These are phyloP conservation scores for Pseudohalonectria lignicola DNA, from an alignment of 2,329 filamentous ascomycete species.

Conservation along the genomic window DNA sequence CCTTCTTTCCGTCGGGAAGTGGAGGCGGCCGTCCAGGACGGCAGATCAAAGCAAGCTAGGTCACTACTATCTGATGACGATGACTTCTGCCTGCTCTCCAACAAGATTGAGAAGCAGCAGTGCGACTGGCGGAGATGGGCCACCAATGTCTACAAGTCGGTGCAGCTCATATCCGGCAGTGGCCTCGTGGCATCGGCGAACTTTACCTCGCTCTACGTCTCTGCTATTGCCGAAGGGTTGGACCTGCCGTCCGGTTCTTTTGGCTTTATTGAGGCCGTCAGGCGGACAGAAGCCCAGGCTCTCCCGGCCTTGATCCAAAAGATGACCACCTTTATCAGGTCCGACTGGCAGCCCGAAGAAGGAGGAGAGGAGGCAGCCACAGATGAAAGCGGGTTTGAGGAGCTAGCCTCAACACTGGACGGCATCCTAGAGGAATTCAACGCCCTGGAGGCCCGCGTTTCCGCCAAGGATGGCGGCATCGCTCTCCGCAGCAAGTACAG, in stretches of 20 bases:
- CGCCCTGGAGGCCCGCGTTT: slow-evolving; percentile 27
- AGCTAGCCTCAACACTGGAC: slow-evolving; percentile 16
- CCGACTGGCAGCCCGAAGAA: not conserved
- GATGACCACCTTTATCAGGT: slow-evolving; percentile 25
- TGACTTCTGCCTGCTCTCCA: slow-evolving; percentile 40
- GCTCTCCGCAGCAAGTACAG: slow-evolving; percentile 65
- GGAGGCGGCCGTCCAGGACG: slow-evolving; percentile 32
- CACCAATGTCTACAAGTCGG: slow-evolving; percentile 31
- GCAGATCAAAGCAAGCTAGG: slow-evolving; percentile 28
- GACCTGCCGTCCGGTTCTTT: slow-evolving; percentile 31
- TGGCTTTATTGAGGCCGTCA: slow-evolving; percentile 42
- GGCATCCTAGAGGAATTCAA: slow-evolving; percentile 34
- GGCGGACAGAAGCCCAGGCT: slow-evolving; percentile 45
- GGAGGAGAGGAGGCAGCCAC: no score
- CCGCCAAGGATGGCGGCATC: slow-evolving; percentile 28
- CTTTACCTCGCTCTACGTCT: slow-evolving; percentile 49
- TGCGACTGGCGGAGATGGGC: slow-evolving; percentile 17
- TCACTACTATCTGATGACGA: slow-evolving; percentile 49
- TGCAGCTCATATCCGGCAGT: slow-evolving; percentile 32
- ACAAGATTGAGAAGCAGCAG: slow-evolving; percentile 20
- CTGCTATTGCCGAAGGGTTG: slow-evolving; percentile 47
- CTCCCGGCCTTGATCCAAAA: not conserved
- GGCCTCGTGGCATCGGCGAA: slow-evolving; percentile 19
- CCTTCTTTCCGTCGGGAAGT: slow-evolving; percentile 54
- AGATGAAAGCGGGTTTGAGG: not conserved